Base-by-base conservation (phyloP, 768 basidiomycete genomes). In the Serendipita sp. region DNA sequence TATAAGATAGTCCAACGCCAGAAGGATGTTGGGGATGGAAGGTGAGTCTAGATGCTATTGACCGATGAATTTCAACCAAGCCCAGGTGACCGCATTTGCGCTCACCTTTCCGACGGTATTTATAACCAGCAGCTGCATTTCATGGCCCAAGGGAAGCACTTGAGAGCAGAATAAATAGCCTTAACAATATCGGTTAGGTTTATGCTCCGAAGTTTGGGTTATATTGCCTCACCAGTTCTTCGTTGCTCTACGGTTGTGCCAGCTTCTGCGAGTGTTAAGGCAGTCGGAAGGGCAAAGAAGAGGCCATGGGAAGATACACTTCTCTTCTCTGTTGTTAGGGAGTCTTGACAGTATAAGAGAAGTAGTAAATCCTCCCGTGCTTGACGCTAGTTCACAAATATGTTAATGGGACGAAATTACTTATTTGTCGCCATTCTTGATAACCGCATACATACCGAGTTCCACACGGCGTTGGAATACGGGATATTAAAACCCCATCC, bases 211-310 rank as follows among this genome's bases (percentile, higher is more conserved):
- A 4, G n/a, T 31, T 10, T 4, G 31, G 34, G 10, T 11, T 27
- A 34, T 60, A 40, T 60, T 6, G 4, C 16, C 55, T n/a, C 33
- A 60, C 66, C 84, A 77, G 74, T 87, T 86, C 69, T 86, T 80
- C 68, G 79, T 77, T 5, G 53, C 10, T 43, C 58, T 4, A 84
- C 72, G 8, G 74, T 80, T 48, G 72, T 73, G 2, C 87, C 87
- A 10, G 82, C 81, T 69, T 87, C 89, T 2, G 87, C 87, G 36
- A 93, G 74, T 68, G 81, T 87, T 33, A 91, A 75, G 3, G 90
- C 91, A 67, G 88, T 83, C 2, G 81, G 80, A 45, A 92, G 77
- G 10, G 88, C 88, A 68, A 87, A 90, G 62, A 82, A 79, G 66
- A 91, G 75, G 27, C 78, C 72, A n/a, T 78, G 76, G 23, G 71